Conservation (phyloP, 192 early-diverging fungal genomes). For the Endogone sp. region DNA sequence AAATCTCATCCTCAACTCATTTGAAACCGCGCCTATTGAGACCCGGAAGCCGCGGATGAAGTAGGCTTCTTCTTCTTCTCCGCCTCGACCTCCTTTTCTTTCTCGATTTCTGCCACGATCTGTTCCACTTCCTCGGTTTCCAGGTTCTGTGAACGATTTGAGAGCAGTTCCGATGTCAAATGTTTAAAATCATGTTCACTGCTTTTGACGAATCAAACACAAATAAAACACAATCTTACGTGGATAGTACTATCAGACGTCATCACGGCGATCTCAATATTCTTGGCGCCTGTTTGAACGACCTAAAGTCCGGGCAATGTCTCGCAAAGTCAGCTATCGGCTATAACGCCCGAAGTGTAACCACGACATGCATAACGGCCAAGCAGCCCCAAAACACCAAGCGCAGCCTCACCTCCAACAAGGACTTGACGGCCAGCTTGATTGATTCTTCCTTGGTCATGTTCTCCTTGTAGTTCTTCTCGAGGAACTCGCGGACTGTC, state of each 20-base stretch:
- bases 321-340: too few relatives aligned
- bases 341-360: too few relatives aligned
- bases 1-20: background rate
- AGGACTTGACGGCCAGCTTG: conserved; percentile 87
- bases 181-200: too few relatives aligned
- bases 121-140: conserved; percentile 71
- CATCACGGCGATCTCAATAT: conserved; percentile 97
- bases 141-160: conserved; percentile 41
- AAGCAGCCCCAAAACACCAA: too few relatives aligned
- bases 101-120: conserved; percentile 72
- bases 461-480: conserved; percentile 93
- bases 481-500: conserved; percentile 97
- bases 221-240: conserved; percentile 30
- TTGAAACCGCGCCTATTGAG: background rate
- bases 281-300: conserved; percentile 99
- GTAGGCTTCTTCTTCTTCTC: conserved; percentile 70
- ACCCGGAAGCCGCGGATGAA: conserved; percentile 9
- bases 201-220: too few relatives aligned
- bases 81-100: conserved; percentile 87
- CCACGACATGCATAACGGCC: too few relatives aligned
- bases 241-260: conserved; percentile 66
- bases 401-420: conserved; percentile 71
- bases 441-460: conserved; percentile 75
- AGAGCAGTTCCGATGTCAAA: background rate
- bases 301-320: conserved; percentile 44